phyloP scores from a whole-genome alignment of 441 rosid genomes.

The Adansonia gregorii region DNA sequence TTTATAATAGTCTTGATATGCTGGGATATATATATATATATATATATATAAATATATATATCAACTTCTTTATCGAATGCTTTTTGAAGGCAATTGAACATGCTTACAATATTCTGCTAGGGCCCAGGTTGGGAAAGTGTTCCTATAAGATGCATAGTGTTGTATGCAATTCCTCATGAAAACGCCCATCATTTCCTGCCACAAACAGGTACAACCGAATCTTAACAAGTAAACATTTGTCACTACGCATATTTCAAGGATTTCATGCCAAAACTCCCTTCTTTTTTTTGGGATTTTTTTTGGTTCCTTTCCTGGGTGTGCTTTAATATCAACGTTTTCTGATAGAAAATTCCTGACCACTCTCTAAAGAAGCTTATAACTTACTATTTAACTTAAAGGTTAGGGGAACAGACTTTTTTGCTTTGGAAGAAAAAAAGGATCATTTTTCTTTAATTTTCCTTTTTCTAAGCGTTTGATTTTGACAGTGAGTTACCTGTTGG shows the following conservation, averaged over 20 bases:
- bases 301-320: background rate
- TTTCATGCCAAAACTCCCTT: background rate
- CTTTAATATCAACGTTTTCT: background rate
- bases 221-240: background rate
- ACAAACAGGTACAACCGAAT: background rate
- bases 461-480: too few relatives aligned
- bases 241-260: background rate
- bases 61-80: background rate
- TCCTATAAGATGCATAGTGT: slow-evolving; percentile 41
- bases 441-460: too few relatives aligned
- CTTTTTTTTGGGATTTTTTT: background rate
- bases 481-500: slow-evolving; percentile 48
- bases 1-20: background rate
- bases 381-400: background rate
- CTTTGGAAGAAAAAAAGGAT: too few relatives aligned
- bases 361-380: background rate
- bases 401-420: background rate
- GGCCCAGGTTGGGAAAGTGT: slow-evolving; percentile 45
- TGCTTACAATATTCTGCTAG: slow-evolving; percentile 35
- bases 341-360: background rate
- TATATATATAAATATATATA: background rate
- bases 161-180: slow-evolving; percentile 39
- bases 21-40: too few relatives aligned
- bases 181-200: slow-evolving; percentile 40
- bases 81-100: background rate